These are phyloP conservation scores for Komagataella ulmi DNA, from an alignment of 805 yeast species.

Conservation along the genomic window DNA sequence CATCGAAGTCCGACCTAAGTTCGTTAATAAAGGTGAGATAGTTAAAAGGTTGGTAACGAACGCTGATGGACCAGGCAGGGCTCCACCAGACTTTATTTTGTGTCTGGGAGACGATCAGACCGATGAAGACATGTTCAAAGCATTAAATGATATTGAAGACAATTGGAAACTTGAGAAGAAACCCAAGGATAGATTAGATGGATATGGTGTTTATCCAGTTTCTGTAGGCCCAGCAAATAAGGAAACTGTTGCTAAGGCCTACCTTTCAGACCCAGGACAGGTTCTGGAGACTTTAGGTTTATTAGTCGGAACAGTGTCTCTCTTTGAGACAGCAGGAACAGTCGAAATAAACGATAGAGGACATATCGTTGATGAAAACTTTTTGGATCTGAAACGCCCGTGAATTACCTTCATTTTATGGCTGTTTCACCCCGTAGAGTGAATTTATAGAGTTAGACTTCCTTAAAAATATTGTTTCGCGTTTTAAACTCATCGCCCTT, in stretches of 20 bases:
- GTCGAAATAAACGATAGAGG: slow-evolving; percentile 71
- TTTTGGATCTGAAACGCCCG: background rate
- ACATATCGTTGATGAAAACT: slow-evolving; percentile 17
- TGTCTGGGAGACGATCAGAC: slow-evolving; percentile 95
- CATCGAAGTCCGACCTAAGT: slow-evolving; percentile 90
- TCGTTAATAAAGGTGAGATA: slow-evolving; percentile 94
- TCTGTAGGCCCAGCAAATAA: slow-evolving; percentile 91
- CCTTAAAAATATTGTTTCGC: background rate
- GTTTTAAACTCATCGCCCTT: background rate
- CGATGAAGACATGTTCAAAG: slow-evolving; percentile 93
- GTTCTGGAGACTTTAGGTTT: slow-evolving; percentile 77
- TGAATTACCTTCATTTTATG: no score
- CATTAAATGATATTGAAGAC: slow-evolving; percentile 50
- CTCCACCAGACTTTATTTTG: slow-evolving; percentile 67
- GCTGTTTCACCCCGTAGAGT: background rate
- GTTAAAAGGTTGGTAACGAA: slow-evolving; percentile 59
- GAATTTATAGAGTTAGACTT: background rate
- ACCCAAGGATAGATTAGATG: slow-evolving; percentile 30
- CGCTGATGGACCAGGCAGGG: slow-evolving; percentile 42
- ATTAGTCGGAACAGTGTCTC: slow-evolving; percentile 63
- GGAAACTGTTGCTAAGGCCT: slow-evolving; percentile 74
- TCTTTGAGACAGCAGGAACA: slow-evolving; percentile 68
- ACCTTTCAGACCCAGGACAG: slow-evolving; percentile 70
- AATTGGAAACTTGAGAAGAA: slow-evolving; percentile 31
- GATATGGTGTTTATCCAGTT: slow-evolving; percentile 66